A percentile compares a stretch with the other conserved stretches of the same genome.
phyloP scores from a whole-genome alignment of 2,329 filamentous ascomycete species.

The Penicillium sp. region DNA sequence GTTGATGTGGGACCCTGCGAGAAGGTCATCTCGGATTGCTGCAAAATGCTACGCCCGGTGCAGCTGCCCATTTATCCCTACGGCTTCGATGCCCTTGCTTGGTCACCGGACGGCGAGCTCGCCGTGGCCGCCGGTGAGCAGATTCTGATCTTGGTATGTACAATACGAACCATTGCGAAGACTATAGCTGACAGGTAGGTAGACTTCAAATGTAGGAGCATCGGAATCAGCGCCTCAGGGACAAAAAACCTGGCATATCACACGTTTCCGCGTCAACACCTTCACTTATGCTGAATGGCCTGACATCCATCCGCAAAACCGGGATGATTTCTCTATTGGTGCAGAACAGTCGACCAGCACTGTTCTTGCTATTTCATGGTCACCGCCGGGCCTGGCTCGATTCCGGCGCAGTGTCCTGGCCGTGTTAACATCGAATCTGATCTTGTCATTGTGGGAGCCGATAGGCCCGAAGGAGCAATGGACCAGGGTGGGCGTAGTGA shows the following conservation, averaged over 20 bases:
- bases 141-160: constrained; percentile 49
- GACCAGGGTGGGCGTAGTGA: constrained; percentile 52
- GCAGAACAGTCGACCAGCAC: constrained; percentile 55
- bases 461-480: constrained; percentile 47
- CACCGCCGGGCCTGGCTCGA: constrained; percentile 52
- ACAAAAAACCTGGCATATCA: constrained; percentile 36
- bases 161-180: constrained; percentile 6
- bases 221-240: constrained; percentile 22
- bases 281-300: constrained; percentile 52
- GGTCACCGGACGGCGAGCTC: constrained; percentile 57
- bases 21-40: background rate
- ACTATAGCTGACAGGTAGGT: background rate
- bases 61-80: constrained; percentile 48
- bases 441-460: constrained; percentile 55
- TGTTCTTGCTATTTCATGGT: constrained; percentile 53
- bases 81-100: constrained; percentile 51
- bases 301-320: constrained; percentile 44
- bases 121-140: constrained; percentile 55
- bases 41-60: constrained; percentile 31
- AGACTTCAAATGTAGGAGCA: constrained; percentile 11
- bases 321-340: constrained; percentile 51
- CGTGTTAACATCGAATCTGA: constrained; percentile 53
- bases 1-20: background rate
- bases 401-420: constrained; percentile 53
- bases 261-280: constrained; percentile 47